Evolutionary conservation across 2,329 filamentous ascomycete genomes (phyloP).

Genomic region (Chalara sp.): DNA sequence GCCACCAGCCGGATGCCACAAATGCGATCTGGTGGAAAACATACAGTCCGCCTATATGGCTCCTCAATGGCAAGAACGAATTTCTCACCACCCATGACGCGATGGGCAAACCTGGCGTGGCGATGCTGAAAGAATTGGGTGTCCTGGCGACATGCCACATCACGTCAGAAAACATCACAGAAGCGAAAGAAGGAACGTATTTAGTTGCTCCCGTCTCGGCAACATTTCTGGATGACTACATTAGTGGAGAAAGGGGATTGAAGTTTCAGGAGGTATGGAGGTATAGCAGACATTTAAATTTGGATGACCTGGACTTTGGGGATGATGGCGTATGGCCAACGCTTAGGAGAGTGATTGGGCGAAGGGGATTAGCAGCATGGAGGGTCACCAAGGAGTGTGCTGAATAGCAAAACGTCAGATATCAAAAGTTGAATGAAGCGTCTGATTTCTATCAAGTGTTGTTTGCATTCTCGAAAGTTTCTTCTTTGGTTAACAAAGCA

Average conservation of each 20-base stretch:
- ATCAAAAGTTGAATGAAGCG: no score
- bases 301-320: constrained; percentile 75
- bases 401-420: background rate
- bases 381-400: constrained; percentile 44
- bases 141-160: constrained; percentile 55
- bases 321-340: constrained; percentile 72
- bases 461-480: no score
- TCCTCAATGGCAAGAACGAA: constrained; percentile 69
- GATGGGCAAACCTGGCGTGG: constrained; percentile 61
- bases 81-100: constrained; percentile 65
- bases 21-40: constrained; percentile 77
- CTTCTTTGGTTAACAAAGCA: no score
- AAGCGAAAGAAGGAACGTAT: constrained; percentile 58
- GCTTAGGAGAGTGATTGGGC: constrained; percentile 57
- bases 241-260: constrained; percentile 38
- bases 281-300: constrained; percentile 60
- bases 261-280: constrained; percentile 66
- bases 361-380: constrained; percentile 56
- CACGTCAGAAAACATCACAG: constrained; percentile 47
- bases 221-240: constrained; percentile 59
- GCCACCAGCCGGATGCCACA: constrained; percentile 57
- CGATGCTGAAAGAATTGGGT: constrained; percentile 52
- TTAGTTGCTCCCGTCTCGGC: constrained; percentile 70
- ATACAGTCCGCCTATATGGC: constrained; percentile 75
- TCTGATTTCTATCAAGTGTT: no score